A percentile compares a stretch with the other conserved stretches of the same genome.
Evolutionary conservation across 306 rosid genomes (phyloP).

Genomic region (Cucurbita maxima): DNA sequence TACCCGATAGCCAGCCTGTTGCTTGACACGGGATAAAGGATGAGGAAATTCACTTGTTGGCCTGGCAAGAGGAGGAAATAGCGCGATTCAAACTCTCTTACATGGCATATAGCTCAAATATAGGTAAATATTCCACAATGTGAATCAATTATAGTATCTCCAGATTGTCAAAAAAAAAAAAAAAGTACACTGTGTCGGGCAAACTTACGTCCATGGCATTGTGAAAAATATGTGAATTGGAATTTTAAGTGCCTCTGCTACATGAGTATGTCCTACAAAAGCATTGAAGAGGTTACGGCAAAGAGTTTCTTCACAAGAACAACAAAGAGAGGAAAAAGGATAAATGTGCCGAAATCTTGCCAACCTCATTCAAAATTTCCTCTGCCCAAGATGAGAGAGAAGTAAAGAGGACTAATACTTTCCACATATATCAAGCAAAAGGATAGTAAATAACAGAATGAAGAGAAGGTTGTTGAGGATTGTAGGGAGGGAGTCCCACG

Average conservation of each 20-base stretch:
- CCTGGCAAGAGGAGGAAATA: conserved; percentile 29
- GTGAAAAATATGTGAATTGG: conserved; percentile 96
- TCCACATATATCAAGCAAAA: not conserved
- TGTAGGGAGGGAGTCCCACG: too few relatives aligned
- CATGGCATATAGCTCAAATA: conserved; percentile 12
- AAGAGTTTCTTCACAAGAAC: not conserved
- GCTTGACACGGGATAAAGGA: conserved; percentile 95
- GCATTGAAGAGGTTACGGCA: not conserved
- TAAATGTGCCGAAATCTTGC: not conserved
- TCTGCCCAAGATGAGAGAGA: not conserved
- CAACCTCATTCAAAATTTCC: not conserved
- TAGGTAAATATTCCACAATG: conserved; percentile 4
- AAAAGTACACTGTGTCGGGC: conserved; percentile 18
- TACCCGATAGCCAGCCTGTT: conserved; percentile 86
- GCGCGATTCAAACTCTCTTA: not conserved
- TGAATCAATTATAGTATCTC: conserved; percentile 8
- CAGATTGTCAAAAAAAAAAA: not conserved
- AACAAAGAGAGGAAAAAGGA: not conserved
- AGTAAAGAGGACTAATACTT: not conserved
- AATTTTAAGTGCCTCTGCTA: conserved; percentile 88
- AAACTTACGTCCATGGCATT: conserved; percentile 99
- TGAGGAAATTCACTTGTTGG: conserved; percentile 99
- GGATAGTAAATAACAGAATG: not conserved
- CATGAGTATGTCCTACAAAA: conserved; percentile 80
- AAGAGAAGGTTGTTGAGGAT: not conserved